Evolutionary conservation across 2,329 filamentous ascomycete species (phyloP).

Genomic region (Monilinia vaccinii-corymbosi): DNA sequence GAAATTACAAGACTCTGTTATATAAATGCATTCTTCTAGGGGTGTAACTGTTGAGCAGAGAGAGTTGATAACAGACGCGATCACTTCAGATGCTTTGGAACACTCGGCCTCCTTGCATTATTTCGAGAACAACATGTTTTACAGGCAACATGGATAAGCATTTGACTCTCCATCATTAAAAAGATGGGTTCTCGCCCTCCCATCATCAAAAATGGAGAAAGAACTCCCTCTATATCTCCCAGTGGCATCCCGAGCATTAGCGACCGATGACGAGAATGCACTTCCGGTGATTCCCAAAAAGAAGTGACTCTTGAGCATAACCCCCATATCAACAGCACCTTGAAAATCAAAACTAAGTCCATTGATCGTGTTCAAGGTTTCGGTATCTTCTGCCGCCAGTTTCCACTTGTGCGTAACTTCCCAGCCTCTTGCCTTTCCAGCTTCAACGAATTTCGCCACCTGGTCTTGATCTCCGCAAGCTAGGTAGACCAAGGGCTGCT

Average conservation of each 20-base stretch:
- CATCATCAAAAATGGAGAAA: slow-evolving; percentile 25
- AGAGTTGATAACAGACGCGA: no score
- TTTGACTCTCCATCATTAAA: slow-evolving; percentile 29
- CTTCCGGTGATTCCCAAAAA: slow-evolving; percentile 31
- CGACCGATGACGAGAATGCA: slow-evolving; percentile 29
- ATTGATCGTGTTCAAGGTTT: slow-evolving; percentile 22
- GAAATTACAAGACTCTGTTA: background rate
- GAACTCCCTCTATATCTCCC: slow-evolving; percentile 31
- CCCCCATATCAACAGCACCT: slow-evolving; percentile 30
- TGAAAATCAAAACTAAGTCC: slow-evolving; percentile 31
- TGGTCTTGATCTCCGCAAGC: slow-evolving; percentile 31
- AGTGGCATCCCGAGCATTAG: slow-evolving; percentile 29
- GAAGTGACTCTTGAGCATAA: slow-evolving; percentile 29
- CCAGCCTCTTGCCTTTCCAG: slow-evolving; percentile 29
- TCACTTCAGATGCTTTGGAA: background rate
- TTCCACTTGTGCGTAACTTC: slow-evolving; percentile 31
- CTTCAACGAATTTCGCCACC: slow-evolving; percentile 27
- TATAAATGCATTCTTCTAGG: background rate
- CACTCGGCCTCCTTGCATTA: background rate
- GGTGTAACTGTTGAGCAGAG: background rate
- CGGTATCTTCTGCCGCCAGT: slow-evolving; percentile 19
- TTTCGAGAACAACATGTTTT: background rate
- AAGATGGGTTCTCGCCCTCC: slow-evolving; percentile 28
- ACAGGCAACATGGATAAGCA: slow-evolving; percentile 31
- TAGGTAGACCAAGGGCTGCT: slow-evolving; percentile 29